A percentile compares a stretch with the other conserved stretches of the same genome.
Evolutionary conservation across 2,329 filamentous ascomycete species (phyloP).

Genomic region (Parastagonospora nodorum): DNA sequence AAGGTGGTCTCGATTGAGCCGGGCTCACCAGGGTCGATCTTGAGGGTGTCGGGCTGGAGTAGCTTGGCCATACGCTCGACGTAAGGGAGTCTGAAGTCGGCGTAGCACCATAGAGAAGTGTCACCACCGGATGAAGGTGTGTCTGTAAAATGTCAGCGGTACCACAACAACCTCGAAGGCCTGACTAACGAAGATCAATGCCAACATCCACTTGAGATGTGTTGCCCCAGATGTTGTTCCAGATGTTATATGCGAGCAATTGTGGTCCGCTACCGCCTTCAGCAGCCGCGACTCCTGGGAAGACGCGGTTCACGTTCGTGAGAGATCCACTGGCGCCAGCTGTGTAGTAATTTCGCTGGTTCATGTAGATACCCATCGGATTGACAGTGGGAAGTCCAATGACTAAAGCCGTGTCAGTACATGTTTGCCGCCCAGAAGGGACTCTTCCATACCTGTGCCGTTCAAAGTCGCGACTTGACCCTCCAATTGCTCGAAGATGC

Average conservation of each 20-base stretch:
- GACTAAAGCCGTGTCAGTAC: constrained; percentile 25
- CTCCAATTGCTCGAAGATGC: constrained; percentile 40
- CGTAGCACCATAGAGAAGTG: constrained; percentile 48
- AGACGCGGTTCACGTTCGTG: constrained; percentile 45
- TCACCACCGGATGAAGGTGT: constrained; percentile 45
- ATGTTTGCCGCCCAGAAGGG: neutral
- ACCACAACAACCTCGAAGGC: neutral
- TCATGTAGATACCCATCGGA: constrained; percentile 47
- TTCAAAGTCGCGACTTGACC: constrained; percentile 37
- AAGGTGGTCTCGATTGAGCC: constrained; percentile 49
- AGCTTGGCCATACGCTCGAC: constrained; percentile 48
- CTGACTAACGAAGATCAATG: constrained; percentile 39
- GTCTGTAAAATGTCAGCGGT: constrained; percentile 19
- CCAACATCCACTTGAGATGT: constrained; percentile 46
- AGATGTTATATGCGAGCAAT: constrained; percentile 43
- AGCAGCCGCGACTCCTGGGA: constrained; percentile 31
- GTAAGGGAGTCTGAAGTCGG: constrained; percentile 44
- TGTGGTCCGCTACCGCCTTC: constrained; percentile 34
- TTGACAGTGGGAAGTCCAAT: constrained; percentile 49
- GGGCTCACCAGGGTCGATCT: constrained; percentile 47
- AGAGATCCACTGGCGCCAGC: constrained; percentile 31
- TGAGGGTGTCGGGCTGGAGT: constrained; percentile 46
- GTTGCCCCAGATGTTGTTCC: constrained; percentile 47
- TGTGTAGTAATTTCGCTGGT: constrained; percentile 48
- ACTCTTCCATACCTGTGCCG: constrained; percentile 37